These are phyloP conservation scores for Lentinus brumalis DNA, from an alignment of 768 basidiomycete species.

Conservation along the genomic window DNA sequence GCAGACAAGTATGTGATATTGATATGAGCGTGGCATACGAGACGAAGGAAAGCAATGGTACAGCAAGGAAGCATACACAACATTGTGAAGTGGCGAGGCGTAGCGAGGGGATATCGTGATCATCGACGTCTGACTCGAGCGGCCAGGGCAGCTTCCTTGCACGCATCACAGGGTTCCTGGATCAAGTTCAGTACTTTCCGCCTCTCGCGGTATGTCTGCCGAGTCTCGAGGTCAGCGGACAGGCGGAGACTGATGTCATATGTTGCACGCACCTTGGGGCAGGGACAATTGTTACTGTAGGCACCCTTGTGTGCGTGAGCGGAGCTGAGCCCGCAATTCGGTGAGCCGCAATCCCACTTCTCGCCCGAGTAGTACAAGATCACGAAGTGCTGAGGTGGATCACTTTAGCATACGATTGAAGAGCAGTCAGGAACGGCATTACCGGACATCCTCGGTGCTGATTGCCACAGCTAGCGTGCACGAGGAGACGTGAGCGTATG, in stretches of 20 bases:
- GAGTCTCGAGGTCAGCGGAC: background rate
- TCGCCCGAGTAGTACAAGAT: conserved; percentile 63
- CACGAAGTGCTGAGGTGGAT: conserved; percentile 57
- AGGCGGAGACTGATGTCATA: background rate
- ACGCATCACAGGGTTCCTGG: conserved; percentile 62
- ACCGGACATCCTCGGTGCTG: conserved; percentile 32
- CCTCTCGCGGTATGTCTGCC: conserved; percentile 41
- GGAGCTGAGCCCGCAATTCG: conserved; percentile 53
- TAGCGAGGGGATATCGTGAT: conserved; percentile 24
- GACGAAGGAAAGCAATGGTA: background rate
- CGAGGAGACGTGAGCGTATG: background rate
- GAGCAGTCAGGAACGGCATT: background rate
- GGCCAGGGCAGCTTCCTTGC: conserved; percentile 36
- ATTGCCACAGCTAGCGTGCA: conserved; percentile 24
- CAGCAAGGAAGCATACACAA: background rate
- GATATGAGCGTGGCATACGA: background rate
- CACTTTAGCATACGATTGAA: background rate
- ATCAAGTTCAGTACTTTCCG: conserved; percentile 66
- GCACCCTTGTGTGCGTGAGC: conserved; percentile 63
- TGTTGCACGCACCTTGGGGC: conserved; percentile 40
- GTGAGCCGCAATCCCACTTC: conserved; percentile 53
- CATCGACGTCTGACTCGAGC: conserved; percentile 30
- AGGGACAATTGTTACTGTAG: conserved; percentile 49
- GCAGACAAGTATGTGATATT: background rate
- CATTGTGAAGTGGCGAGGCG: background rate